phyloP scores from a whole-genome alignment of 2,329 filamentous ascomycete genomes.

The Fusarium sp. region DNA sequence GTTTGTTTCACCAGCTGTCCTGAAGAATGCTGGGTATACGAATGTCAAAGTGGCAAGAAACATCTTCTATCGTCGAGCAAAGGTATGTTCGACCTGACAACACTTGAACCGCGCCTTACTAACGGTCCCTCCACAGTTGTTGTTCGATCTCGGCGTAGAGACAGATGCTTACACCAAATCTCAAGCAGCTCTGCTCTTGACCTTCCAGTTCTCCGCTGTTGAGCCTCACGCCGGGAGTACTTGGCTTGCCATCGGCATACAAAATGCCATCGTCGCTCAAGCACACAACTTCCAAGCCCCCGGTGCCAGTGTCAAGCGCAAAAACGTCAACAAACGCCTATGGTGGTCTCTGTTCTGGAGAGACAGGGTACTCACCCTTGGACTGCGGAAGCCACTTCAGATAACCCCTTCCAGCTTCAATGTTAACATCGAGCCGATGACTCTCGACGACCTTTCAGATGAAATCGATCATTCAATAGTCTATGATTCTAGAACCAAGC shows the following conservation, averaged over 20 bases:
- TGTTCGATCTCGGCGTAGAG: constrained; percentile 26
- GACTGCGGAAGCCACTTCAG: constrained; percentile 5
- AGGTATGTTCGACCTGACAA: background rate
- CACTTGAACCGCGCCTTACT: no score
- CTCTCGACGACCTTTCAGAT: background rate
- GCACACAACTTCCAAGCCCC: constrained; percentile 25
- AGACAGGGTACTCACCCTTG: constrained; percentile 10
- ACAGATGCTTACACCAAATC: constrained; percentile 27
- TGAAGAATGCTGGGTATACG: constrained; percentile 31
- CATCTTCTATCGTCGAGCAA: constrained; percentile 33
- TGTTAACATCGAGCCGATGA: background rate
- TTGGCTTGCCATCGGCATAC: constrained; percentile 28
- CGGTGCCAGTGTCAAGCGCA: background rate
- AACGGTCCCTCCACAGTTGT: background rate
- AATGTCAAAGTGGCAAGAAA: constrained; percentile 30
- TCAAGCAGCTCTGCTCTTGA: constrained; percentile 27
- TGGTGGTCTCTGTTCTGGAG: constrained; percentile 32
- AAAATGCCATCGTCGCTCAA: constrained; percentile 32
- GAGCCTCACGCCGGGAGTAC: constrained; percentile 34
- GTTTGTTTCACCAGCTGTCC: constrained; percentile 32
- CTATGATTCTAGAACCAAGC: background rate
- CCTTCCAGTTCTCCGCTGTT: constrained; percentile 30
- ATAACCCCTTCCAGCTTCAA: constrained; percentile 19
- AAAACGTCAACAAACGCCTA: constrained; percentile 9
- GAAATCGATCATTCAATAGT: background rate